Evolutionary conservation across 306 rosid genomes (phyloP), one percentile per base, ranked within the genome.

Genomic region (Cucurbita ficifolia): DNA sequence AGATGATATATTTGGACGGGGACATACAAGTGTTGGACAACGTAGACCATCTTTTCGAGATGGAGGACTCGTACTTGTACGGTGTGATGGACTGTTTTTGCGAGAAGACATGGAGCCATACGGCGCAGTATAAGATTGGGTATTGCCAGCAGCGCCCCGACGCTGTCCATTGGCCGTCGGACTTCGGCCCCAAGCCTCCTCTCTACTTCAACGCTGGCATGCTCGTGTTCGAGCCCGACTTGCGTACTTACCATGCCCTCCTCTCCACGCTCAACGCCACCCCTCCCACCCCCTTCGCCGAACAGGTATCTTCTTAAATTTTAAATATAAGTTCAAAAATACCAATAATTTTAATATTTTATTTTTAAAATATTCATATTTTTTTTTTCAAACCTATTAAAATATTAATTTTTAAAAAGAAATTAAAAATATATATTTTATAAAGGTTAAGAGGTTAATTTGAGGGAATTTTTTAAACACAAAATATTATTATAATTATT

Each of bases 41-140:
- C 76, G 87, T 92, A 5, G 98, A 92, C 67, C 86, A 86, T 50
- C 53, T 90, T 1, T 88, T 92, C 16, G 93, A 92, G 16, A 40
- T 76, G 8, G 88, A 84, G 7, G 86, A 86, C 70, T 76, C 80
- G 0, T 77, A 77, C 9, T 90, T 90, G 49, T 88, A 90, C 60
- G 96, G 88, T 3, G 98, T 88, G 19, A 87, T 73, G 89, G 96
- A 92, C n/a, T 92, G 98, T 73, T 92, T 86, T 39, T 92, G 98
- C 43, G 96, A 90, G 81, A 54, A 77, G 1, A 83, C 79, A 1
- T 88, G 98, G 98, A 83, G 87, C 16, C 68, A 83, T n/a, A 83
- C 85, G 22, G 79, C 86, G 6, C 98, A 90, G 53, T 79, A 76
- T 75, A 45, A 84, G 38, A 82, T 90, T 48, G 91, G 90, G 0